Conservation (phyloP, 805 yeast species). For the Schwanniomyces sp. region DNA sequence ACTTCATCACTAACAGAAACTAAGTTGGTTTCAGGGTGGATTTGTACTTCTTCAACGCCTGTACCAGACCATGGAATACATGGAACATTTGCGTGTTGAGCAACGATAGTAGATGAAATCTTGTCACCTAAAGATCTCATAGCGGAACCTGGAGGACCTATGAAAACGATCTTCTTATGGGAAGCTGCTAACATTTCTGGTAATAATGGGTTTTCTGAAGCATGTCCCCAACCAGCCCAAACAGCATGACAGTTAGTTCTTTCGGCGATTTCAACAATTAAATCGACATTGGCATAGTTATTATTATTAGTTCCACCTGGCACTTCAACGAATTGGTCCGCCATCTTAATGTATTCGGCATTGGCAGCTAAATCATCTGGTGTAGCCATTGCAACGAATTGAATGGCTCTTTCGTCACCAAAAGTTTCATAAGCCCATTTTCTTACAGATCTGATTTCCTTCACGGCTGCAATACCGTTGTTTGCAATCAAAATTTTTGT, state of each 20-base stretch:
- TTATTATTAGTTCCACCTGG: conserved; percentile 99
- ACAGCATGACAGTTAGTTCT: conserved; percentile 96
- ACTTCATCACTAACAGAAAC: conserved; percentile 87
- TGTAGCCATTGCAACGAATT: conserved; percentile 97
- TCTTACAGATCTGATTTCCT: conserved; percentile 94
- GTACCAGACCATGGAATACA: conserved; percentile 99
- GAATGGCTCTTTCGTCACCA: conserved; percentile 90
- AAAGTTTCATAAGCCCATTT: conserved; percentile 99
- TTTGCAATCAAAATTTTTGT: conserved; percentile 89
- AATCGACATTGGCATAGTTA: conserved; percentile 96
- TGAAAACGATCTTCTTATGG: conserved; percentile 84
- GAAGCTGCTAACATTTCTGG: conserved; percentile 96
- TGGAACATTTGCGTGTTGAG: conserved; percentile 97
- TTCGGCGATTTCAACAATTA: conserved; percentile 96
- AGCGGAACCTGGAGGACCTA: conserved; percentile 99
- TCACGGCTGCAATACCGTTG: conserved; percentile 99
- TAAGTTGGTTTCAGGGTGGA: conserved; percentile 68
- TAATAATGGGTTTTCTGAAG: conserved; percentile 94
- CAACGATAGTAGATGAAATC: conserved; percentile 96
- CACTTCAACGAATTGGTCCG: conserved; percentile 96
- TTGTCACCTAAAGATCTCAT: conserved; percentile 99
- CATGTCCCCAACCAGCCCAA: conserved; percentile 99
- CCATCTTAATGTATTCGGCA: conserved; percentile 98
- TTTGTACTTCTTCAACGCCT: conserved; percentile 79
- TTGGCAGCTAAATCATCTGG: conserved; percentile 98